phyloP scores from a whole-genome alignment of 2,329 filamentous ascomycete genomes.

The Cordyceps javanica region DNA sequence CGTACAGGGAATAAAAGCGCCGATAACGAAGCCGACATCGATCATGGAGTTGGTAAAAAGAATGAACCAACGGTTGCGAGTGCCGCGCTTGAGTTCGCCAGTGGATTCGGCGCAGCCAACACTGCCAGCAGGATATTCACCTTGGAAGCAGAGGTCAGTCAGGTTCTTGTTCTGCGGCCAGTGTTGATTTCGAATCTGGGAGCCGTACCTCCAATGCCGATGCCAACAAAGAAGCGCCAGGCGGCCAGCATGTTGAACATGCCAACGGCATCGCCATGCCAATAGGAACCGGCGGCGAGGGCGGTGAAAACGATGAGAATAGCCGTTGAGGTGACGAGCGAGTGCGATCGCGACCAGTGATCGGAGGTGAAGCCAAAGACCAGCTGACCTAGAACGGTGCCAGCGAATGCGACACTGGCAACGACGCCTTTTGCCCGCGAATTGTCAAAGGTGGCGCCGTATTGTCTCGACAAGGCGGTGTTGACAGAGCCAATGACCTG shows the following conservation, averaged over 20 bases:
- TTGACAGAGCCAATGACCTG: constrained; percentile 84
- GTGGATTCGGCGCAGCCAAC: constrained; percentile 81
- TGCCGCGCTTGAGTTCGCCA: constrained; percentile 72
- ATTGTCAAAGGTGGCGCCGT: constrained; percentile 60
- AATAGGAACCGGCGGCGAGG: constrained; percentile 71
- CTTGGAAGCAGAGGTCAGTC: constrained; percentile 18
- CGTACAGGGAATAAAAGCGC: constrained; percentile 64
- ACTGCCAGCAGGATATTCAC: constrained; percentile 76
- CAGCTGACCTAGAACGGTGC: constrained; percentile 77
- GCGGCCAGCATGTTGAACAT: constrained; percentile 72
- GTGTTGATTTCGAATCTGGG: background rate
- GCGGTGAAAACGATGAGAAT: constrained; percentile 83
- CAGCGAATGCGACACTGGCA: constrained; percentile 76
- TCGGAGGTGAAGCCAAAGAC: constrained; percentile 77
- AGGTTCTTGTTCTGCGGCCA: background rate
- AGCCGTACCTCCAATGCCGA: constrained; percentile 65
- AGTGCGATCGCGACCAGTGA: constrained; percentile 77
- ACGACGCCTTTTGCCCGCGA: constrained; percentile 70
- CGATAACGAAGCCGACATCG: constrained; percentile 74
- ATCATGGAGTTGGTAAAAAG: constrained; percentile 87
- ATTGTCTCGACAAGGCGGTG: constrained; percentile 65
- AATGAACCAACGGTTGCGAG: constrained; percentile 86
- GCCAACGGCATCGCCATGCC: constrained; percentile 58
- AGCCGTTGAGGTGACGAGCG: constrained; percentile 71
- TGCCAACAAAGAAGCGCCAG: constrained; percentile 75